Conservation (phyloP, 768 basidiomycete species). For the Suillus alpinus region DNA sequence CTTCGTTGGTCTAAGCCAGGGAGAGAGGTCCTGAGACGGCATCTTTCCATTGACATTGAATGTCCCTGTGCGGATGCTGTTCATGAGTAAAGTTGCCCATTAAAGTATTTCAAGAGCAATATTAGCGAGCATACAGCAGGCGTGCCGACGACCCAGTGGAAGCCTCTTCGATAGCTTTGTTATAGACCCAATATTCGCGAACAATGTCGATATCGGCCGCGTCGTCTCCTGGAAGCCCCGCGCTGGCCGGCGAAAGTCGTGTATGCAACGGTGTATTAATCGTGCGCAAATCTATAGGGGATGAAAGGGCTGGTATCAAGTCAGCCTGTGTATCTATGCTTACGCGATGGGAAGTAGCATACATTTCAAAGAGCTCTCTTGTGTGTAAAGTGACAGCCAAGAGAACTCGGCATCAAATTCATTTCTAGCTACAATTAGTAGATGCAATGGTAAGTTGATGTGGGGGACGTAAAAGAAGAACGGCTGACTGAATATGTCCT, state of each 20-base stretch:
- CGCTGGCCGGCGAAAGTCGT: constrained; percentile 57
- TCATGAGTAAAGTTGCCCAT: constrained; percentile 2
- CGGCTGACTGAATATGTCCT: constrained; percentile 45
- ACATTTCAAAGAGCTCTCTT: constrained; percentile 1
- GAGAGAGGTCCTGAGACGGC: constrained; percentile 68
- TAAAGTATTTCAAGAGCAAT: not conserved
- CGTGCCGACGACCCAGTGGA: constrained; percentile 17
- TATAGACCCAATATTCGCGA: constrained; percentile 63
- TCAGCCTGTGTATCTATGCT: not conserved
- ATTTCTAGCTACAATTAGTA: not conserved
- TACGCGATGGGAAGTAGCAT: not conserved
- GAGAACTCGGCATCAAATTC: not conserved
- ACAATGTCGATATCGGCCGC: constrained; percentile 53
- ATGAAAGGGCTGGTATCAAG: not conserved
- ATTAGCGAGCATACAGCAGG: constrained; percentile 19
- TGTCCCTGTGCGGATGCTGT: constrained; percentile 68
- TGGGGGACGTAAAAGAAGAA: not conserved
- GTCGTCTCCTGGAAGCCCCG: constrained; percentile 66
- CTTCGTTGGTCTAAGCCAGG: constrained; percentile 49
- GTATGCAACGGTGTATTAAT: constrained; percentile 44
- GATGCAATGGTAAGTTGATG: not conserved
- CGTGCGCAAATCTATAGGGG: constrained; percentile 48
- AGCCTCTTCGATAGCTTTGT: constrained; percentile 35
- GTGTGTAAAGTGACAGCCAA: not conserved
- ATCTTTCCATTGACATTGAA: constrained; percentile 84